A percentile compares a stretch with the other conserved stretches of the same genome.
These are phyloP conservation scores for Saccharomyces hybrid DNA, from an alignment of 1,139 yeast genomes.

Conservation along the genomic window DNA sequence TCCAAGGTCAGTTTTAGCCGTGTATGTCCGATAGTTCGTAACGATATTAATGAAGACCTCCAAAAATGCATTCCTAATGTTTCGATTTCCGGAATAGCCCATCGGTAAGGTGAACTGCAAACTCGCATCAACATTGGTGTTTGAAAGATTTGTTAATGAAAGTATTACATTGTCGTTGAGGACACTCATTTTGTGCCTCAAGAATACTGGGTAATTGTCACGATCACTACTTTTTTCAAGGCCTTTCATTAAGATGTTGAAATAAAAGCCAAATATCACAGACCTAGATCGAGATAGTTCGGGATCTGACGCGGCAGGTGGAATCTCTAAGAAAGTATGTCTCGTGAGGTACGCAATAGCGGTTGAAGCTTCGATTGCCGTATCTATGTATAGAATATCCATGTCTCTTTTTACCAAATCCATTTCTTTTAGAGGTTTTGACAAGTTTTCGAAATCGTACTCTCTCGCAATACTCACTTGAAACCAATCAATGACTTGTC, in stretches of 20 bases:
- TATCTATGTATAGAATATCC: constrained; percentile 51
- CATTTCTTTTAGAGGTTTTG: constrained; percentile 30
- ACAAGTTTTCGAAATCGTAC: constrained; percentile 30
- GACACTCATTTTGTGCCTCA: constrained; percentile 46
- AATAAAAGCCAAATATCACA: constrained; percentile 63
- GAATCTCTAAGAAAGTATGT: constrained; percentile 52
- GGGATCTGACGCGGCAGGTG: constrained; percentile 50
- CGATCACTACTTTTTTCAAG: constrained; percentile 49
- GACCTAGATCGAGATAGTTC: constrained; percentile 54
- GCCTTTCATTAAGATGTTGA: constrained; percentile 62
- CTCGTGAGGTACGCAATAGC: constrained; percentile 51
- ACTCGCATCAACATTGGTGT: constrained; percentile 72
- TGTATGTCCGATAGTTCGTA: constrained; percentile 35
- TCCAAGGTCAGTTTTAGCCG: constrained; percentile 28
- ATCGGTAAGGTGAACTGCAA: constrained; percentile 68
- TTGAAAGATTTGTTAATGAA: constrained; percentile 61
- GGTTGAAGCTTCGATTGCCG: constrained; percentile 59
- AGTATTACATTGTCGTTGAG: constrained; percentile 61
- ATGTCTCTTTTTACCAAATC: constrained; percentile 37
- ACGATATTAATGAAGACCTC: constrained; percentile 70
- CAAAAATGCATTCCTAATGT: constrained; percentile 63
- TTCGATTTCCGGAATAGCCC: constrained; percentile 63
- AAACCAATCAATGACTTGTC: constrained; percentile 59
- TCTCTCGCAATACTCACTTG: constrained; percentile 42
- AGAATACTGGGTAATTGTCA: constrained; percentile 32